A percentile compares a stretch with the other conserved stretches of the same genome.
Conservation (phyloP, 2,329 filamentous ascomycete genomes). For the Epichloe uncinata region DNA sequence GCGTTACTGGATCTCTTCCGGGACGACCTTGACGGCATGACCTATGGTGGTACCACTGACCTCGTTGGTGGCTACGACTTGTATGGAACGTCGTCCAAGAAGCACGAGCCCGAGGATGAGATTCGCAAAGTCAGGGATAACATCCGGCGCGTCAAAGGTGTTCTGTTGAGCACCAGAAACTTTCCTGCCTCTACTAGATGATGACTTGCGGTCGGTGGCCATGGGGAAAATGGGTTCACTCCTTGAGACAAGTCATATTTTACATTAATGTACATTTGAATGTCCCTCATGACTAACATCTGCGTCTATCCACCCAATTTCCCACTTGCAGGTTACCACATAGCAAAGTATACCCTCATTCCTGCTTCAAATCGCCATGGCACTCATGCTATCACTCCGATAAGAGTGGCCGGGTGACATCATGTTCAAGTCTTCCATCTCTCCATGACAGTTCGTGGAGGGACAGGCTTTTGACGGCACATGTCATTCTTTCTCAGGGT, state of each 20-base stretch:
- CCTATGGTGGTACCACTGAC: conserved; percentile 28
- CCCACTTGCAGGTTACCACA: neutral
- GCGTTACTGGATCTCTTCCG: conserved; percentile 43
- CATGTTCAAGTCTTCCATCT: neutral
- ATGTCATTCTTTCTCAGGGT: conserved; percentile 9
- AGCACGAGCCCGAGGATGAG: conserved; percentile 51
- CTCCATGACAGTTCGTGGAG: too few relatives aligned
- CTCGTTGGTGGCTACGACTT: conserved; percentile 26
- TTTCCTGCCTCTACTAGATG: conserved; percentile 42
- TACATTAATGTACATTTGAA: neutral
- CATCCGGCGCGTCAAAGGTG: conserved; percentile 67
- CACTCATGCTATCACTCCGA: too few relatives aligned
- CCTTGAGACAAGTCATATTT: neutral
- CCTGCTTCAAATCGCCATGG: neutral
- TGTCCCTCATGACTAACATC: neutral
- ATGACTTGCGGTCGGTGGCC: neutral
- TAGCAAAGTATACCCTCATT: neutral
- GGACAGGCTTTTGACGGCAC: neutral
- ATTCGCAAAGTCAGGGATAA: conserved; percentile 60
- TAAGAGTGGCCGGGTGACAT: too few relatives aligned
- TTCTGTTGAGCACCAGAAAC: conserved; percentile 59
- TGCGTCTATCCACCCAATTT: neutral
- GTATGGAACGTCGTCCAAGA: conserved; percentile 29
- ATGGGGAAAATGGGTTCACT: neutral
- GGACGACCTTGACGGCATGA: conserved; percentile 51